A percentile compares a stretch with the other conserved stretches of the same genome.
These are phyloP conservation scores for Podospora tetraspora DNA, from an alignment of 495 filamentous ascomycete genomes.

Conservation along the genomic window DNA sequence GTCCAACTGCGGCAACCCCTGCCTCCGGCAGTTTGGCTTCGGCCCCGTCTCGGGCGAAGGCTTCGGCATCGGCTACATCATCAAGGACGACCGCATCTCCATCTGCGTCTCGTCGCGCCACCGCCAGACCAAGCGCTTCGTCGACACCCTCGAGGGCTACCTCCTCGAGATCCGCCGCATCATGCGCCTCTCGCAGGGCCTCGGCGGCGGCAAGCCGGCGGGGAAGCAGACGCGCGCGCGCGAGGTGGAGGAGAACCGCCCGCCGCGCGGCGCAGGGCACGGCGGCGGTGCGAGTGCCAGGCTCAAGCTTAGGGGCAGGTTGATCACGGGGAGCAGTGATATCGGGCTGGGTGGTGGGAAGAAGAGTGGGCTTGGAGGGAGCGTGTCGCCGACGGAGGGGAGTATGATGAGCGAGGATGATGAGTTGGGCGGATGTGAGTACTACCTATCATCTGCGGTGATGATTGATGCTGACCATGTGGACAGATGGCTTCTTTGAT, in stretches of 20 bases:
- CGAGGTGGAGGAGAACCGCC: constrained; percentile 36
- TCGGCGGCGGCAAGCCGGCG: constrained; percentile 43
- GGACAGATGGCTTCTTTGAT: constrained; percentile 89
- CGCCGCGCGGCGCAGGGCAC: constrained; percentile 8
- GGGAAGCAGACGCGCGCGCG: constrained; percentile 35
- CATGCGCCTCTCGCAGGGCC: constrained; percentile 53
- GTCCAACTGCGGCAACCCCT: constrained; percentile 98
- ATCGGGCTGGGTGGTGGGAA: constrained; percentile 36
- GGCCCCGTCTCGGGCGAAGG: constrained; percentile 91
- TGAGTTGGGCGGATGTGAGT: constrained; percentile 88
- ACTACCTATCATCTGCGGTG: constrained; percentile 1
- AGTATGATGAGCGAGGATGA: constrained; percentile 74
- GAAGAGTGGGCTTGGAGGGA: constrained; percentile 32
- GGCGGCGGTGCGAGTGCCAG: constrained; percentile 10
- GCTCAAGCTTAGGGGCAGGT: constrained; percentile 52
- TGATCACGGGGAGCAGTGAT: constrained; percentile 41
- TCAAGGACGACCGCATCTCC: constrained; percentile 89
- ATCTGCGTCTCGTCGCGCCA: constrained; percentile 93
- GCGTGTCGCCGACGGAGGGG: constrained; percentile 50
- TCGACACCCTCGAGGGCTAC: constrained; percentile 85
- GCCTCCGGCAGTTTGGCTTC: constrained; percentile 94
- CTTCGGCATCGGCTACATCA: constrained; percentile 97
- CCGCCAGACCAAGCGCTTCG: constrained; percentile 81
- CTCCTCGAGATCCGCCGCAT: constrained; percentile 84
- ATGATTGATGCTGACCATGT: constrained; percentile 17